A percentile compares a stretch with the other conserved stretches of the same genome.
phyloP scores from a whole-genome alignment of 163 green algal genomes.

The Chloromonas sp. region DNA sequence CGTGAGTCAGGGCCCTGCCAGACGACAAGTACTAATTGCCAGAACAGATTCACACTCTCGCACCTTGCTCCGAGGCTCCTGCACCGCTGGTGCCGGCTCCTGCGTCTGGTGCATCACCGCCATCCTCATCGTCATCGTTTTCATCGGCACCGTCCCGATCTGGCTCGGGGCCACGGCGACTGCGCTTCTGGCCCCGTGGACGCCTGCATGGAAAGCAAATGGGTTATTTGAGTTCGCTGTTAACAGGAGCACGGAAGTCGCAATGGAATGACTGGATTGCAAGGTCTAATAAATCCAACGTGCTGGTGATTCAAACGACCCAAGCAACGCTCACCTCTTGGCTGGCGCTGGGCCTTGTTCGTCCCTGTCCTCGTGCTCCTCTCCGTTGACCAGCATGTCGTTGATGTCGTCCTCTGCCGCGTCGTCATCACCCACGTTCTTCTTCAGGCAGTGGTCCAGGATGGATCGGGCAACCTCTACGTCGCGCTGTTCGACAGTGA shows the following conservation, averaged over 20 bases:
- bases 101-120: not conserved
- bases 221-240: too few relatives aligned
- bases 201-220: not conserved
- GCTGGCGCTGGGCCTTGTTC: too few relatives aligned
- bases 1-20: not conserved
- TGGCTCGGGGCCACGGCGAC: not conserved
- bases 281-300: too few relatives aligned
- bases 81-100: too few relatives aligned
- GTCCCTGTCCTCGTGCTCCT: too few relatives aligned
- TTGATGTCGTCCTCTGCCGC: constrained; percentile 6
- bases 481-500: constrained; percentile 40
- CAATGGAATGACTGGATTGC: too few relatives aligned
- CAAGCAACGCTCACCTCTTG: too few relatives aligned
- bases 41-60: not conserved
- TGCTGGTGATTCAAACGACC: too few relatives aligned
- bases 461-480: constrained; percentile 42
- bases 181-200: constrained; percentile 1
- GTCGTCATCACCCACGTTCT: constrained; percentile 47
- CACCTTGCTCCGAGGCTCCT: not conserved
- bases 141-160: not conserved
- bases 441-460: constrained; percentile 44
- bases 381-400: not conserved
- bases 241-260: too few relatives aligned
- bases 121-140: constrained; percentile 13
- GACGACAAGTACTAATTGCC: not conserved